Percentiles rank a stretch among this genome's conserved stretches.
These are phyloP conservation scores for Acanthamoeba castellanii DNA, from an alignment of 208 protist genomes.

Conservation along the genomic window DNA sequence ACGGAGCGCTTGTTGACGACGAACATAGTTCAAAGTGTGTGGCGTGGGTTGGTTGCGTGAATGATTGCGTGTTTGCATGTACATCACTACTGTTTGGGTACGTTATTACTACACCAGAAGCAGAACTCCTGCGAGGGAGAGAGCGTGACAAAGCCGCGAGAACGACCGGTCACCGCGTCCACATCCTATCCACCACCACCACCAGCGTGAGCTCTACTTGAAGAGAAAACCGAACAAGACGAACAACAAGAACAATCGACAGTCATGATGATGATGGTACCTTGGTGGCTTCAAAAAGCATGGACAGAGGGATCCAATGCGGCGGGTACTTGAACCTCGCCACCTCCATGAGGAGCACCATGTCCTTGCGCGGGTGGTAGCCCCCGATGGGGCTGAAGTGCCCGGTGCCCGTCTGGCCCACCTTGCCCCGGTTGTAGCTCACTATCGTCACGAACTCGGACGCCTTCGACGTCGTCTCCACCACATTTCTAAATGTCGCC, in stretches of 20 bases:
- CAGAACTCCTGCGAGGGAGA: not conserved
- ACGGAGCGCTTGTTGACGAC: no score
- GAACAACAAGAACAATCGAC: no score
- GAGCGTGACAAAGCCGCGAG: constrained; percentile 3
- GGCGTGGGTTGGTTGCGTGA: not conserved
- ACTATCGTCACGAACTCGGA: not conserved
- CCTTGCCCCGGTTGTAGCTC: not conserved
- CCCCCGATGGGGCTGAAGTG: constrained; percentile 88
- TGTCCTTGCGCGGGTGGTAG: constrained; percentile 82
- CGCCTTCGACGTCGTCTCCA: not conserved
- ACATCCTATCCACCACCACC: not conserved
- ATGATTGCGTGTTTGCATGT: no score
- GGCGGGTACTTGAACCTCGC: constrained; percentile 90
- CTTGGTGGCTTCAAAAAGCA: constrained; percentile 35
- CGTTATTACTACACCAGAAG: not conserved
- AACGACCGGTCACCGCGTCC: not conserved
- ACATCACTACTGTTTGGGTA: not conserved
- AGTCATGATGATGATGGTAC: not conserved
- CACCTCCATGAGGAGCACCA: constrained; percentile 89
- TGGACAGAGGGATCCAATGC: constrained; percentile 85
- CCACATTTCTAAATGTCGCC: constrained; percentile 1
- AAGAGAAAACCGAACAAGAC: no score
- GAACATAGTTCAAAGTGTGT: no score
- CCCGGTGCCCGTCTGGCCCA: constrained; percentile 88
- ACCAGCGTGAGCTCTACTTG: no score